These are phyloP conservation scores for Lagenidium giganteum DNA, from an alignment of 352 stramenopile genomes.

Conservation along the genomic window DNA sequence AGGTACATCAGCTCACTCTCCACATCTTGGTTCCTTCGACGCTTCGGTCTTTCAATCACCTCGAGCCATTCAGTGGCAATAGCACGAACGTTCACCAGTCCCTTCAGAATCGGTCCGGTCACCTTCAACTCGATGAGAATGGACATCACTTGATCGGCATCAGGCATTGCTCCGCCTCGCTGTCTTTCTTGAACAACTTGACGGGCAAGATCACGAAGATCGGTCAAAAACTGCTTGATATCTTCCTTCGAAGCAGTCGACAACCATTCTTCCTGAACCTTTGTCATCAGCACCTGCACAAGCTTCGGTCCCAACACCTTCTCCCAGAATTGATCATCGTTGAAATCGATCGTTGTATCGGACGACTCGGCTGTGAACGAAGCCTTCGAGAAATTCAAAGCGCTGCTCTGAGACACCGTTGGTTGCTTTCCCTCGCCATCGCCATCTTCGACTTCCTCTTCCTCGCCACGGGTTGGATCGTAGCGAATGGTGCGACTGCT, in stretches of 20 bases:
- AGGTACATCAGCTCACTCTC: slow-evolving; percentile 86
- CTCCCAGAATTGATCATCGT: slow-evolving; percentile 90
- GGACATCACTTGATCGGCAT: slow-evolving; percentile 81
- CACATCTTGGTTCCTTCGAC: slow-evolving; percentile 75
- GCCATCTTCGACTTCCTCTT: slow-evolving; percentile 31
- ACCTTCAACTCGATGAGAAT: slow-evolving; percentile 88
- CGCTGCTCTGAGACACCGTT: slow-evolving; percentile 41
- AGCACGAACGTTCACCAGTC: slow-evolving; percentile 65
- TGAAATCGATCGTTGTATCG: slow-evolving; percentile 87
- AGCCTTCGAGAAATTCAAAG: slow-evolving; percentile 86
- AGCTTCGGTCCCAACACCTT: slow-evolving; percentile 86
- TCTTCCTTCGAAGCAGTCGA: slow-evolving; percentile 68
- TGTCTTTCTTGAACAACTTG: slow-evolving; percentile 83
- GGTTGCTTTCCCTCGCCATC: slow-evolving; percentile 30
- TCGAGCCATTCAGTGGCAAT: slow-evolving; percentile 81
- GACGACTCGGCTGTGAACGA: slow-evolving; percentile 84
- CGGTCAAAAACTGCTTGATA: slow-evolving; percentile 75
- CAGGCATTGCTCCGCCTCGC: slow-evolving; percentile 71
- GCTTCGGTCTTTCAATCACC: slow-evolving; percentile 84
- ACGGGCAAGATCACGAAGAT: slow-evolving; percentile 73
- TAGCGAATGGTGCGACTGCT: slow-evolving; percentile 87
- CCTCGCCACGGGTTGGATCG: slow-evolving; percentile 61
- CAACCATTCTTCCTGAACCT: slow-evolving; percentile 82
- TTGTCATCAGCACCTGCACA: slow-evolving; percentile 83
- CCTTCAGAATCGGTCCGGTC: slow-evolving; percentile 69